Conservation (phyloP, 1,284 basidiomycete genomes). For the Peniophora sp. region DNA sequence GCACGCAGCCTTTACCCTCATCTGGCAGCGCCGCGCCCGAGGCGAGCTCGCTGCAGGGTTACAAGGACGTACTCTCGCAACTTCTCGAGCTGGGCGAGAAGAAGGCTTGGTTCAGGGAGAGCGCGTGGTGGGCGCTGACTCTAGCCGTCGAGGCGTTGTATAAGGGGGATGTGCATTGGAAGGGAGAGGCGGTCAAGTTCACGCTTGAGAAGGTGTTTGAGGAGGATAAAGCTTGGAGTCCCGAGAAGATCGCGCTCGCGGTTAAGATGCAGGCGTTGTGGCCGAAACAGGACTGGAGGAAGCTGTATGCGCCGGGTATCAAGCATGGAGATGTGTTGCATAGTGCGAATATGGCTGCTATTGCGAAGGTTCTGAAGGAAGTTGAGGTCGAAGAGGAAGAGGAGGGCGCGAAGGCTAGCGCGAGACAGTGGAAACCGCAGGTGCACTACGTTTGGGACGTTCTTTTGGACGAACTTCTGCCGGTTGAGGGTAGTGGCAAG, state of each 20-base stretch:
- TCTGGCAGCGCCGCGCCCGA: slow-evolving; percentile 44
- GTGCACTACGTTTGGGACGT: slow-evolving; percentile 90
- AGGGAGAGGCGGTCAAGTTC: slow-evolving; percentile 50
- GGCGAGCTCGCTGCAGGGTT: slow-evolving; percentile 54
- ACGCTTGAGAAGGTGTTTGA: slow-evolving; percentile 46
- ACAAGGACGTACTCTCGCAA: slow-evolving; percentile 53
- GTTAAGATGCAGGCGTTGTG: slow-evolving; percentile 58
- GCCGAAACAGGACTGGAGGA: slow-evolving; percentile 64
- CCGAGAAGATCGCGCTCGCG: slow-evolving; percentile 83
- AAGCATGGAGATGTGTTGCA: slow-evolving; percentile 65
- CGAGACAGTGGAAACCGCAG: slow-evolving; percentile 78
- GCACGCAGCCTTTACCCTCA: slow-evolving; percentile 41
- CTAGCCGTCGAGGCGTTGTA: slow-evolving; percentile 57
- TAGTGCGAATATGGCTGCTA: slow-evolving; percentile 57
- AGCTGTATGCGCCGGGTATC: slow-evolving; percentile 69
- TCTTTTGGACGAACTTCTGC: slow-evolving; percentile 72
- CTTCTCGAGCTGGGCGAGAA: slow-evolving; percentile 70
- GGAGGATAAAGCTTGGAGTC: slow-evolving; percentile 63
- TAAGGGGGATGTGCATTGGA: slow-evolving; percentile 61
- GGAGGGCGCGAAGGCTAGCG: slow-evolving; percentile 16
- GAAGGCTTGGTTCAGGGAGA: slow-evolving; percentile 91
- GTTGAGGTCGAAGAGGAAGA: slow-evolving; percentile 42
- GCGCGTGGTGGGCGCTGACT: slow-evolving; percentile 80
- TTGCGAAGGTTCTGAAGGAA: slow-evolving; percentile 83
- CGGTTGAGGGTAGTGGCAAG: slow-evolving; percentile 28